These are phyloP conservation scores for Pythium guiyangense DNA, from an alignment of 352 stramenopile species.

Conservation along the genomic window DNA sequence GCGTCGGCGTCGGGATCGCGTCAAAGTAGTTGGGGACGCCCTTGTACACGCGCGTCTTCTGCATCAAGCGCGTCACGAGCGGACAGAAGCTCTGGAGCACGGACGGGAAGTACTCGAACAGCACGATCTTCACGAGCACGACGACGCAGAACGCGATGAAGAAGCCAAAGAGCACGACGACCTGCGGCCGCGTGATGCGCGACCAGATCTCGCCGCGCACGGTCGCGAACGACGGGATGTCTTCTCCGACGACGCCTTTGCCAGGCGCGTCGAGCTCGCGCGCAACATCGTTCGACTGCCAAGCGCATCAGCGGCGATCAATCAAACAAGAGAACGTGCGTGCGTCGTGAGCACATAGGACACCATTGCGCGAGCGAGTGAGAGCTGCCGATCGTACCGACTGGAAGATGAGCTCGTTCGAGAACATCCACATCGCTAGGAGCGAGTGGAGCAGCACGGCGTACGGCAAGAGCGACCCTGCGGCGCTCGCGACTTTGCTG, in stretches of 20 bases:
- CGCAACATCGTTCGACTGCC: conserved; percentile 13
- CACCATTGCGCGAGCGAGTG: background rate
- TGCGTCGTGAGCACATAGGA: background rate
- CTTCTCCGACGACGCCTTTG: conserved; percentile 28
- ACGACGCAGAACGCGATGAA: conserved; percentile 44
- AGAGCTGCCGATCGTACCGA: conserved; percentile 18
- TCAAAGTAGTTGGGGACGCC: conserved; percentile 85
- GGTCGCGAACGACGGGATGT: conserved; percentile 45
- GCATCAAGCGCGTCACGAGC: conserved; percentile 41
- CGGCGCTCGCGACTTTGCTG: conserved; percentile 52
- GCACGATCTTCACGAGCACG: conserved; percentile 47
- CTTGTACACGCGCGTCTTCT: conserved; percentile 51
- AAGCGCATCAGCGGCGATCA: too few species aligned
- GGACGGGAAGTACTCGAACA: conserved; percentile 70
- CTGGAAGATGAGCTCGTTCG: conserved; percentile 82
- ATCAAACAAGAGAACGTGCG: background rate
- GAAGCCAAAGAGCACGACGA: conserved; percentile 76
- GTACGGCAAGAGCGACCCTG: conserved; percentile 61
- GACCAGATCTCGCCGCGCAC: conserved; percentile 44
- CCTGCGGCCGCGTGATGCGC: conserved; percentile 59
- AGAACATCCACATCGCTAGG: conserved; percentile 85
- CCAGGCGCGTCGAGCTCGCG: conserved; percentile 9
- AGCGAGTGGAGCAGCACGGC: conserved; percentile 71
- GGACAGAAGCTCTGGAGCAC: conserved; percentile 54
- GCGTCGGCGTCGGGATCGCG: conserved; percentile 53